Base-by-base conservation (phyloP, 2,329 filamentous ascomycete genomes). In the Lachnellula cervina region DNA sequence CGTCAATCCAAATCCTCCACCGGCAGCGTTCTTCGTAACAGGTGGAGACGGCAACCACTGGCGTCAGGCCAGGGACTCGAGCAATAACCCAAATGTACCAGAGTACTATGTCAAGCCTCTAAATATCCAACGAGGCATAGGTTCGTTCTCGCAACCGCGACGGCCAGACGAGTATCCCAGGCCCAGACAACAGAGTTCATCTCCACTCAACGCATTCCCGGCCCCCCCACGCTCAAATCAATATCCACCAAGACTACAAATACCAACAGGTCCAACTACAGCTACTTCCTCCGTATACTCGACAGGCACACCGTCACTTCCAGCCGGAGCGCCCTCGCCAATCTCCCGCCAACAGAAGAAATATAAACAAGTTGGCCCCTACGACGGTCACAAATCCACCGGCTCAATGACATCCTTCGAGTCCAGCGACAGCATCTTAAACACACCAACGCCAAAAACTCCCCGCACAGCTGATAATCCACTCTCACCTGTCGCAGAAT, bases 401-500 rank as follows among this genome's bases (percentile, higher is more conserved):
- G 58, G 52, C 13, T 61, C 59, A 25, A 54, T 59, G 38, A 59
- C 58, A n/a, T 62, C 60, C 13, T 62, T 61, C 38, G 59, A 62
- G 25, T 55, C 57, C 21, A 21, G 49, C 28, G 49, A 46, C 44
- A 37, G 21, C 37, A 25, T 25, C 40, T 49, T 32, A 51, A 51
- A 28, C 54, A 57, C 19, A 45, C 55, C 53, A 43, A 57, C 17
- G 42, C 57, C 19, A 48, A 56, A 32, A 34, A 52, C 43, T 28
- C 48, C 59, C 19, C 53, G 49, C 34, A 59, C 57, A 28, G 57
- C 49, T 23, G 61, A 56, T 2, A 42, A 35, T 11, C 64, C 65
- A 14, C 55, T 69, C 4, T 69, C 66, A 23, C 68, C 68, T 8
- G 66, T 70, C 2, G 59, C 28, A 11, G 28, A 32, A 11, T 32